Base-by-base conservation (phyloP, 495 filamentous ascomycete genomes). In the Xylaria acuta region DNA sequence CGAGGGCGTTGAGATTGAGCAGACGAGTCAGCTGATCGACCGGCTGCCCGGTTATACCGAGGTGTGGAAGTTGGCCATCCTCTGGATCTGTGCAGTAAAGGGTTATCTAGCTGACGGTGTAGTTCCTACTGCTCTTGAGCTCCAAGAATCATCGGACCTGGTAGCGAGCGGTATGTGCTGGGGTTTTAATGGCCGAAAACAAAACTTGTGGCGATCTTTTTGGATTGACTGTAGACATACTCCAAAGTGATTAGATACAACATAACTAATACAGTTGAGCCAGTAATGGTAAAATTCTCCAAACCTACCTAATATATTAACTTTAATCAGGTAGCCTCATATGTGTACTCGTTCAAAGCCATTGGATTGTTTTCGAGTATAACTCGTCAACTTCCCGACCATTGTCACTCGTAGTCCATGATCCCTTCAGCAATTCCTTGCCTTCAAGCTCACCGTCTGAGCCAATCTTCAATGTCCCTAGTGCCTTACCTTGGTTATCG, bases 401-500 rank as follows among this genome's bases (percentile, higher is more conserved):
- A 53, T 64, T 64, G 4, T 71, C 63, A 30, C 65, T 74, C 64
- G 32, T 74, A 5, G 30, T 69, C 72, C 72, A 76, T 27, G 66
- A 38, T 8, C 76, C 76, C 40, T 73, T 75, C 9, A 78, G 59
- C 32, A 76, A n/a, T 25, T 69, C 67, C 25, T 72, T 54, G 5
- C 73, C 74, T 16, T 74, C 62, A 16, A 76, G 43, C 16, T 63
- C 43, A 25, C 62, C 64, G 51, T 70, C 58, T 20, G 56, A 25
- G 47, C 43, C 53, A 60, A 82, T 56, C 40, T 74, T 74, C 45
- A 85, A 72, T 5, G 71, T 69, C 11, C 83, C 83, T 4, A 78
- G 51, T 0, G 32, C 72, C 0, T 78, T 76, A 0, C 85, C 85
- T 34, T 81, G 73, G 22, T 66, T 72, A 65, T 83, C 80, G 3